Evolutionary conservation across 495 filamentous ascomycete species (phyloP).

Genomic region (Trypethelium eluteriae): DNA sequence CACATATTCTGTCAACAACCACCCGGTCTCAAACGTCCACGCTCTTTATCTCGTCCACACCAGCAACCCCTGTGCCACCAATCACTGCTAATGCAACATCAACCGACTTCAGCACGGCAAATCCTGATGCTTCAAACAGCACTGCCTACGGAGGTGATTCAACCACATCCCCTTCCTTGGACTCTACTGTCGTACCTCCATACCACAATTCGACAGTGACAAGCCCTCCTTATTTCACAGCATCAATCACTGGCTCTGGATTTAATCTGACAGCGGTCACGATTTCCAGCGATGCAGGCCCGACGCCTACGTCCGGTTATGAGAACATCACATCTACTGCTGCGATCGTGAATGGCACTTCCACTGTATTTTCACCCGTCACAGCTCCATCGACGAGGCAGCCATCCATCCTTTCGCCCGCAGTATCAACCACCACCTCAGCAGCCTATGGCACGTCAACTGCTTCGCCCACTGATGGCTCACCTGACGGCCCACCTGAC

Average conservation of each 20-base stretch:
- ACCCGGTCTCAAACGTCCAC: conserved; percentile 8
- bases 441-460: neutral
- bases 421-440: neutral
- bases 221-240: neutral
- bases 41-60: neutral
- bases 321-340: neutral
- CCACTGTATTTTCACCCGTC: neutral
- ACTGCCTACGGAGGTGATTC: neutral
- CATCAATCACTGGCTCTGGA: neutral
- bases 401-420: neutral
- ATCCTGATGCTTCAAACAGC: neutral
- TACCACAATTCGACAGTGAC: neutral
- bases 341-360: neutral
- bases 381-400: neutral
- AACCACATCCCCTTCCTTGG: neutral
- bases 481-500: neutral
- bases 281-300: neutral
- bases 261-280: neutral
- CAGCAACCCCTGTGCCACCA: neutral
- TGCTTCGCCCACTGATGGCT: neutral
- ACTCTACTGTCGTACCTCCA: neutral
- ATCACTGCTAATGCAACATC: neutral
- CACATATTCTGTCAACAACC: neutral
- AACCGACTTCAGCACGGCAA: neutral
- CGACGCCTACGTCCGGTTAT: neutral